Base-by-base conservation (phyloP, 2,329 filamentous ascomycete species). In the Cytospora leucostoma region DNA sequence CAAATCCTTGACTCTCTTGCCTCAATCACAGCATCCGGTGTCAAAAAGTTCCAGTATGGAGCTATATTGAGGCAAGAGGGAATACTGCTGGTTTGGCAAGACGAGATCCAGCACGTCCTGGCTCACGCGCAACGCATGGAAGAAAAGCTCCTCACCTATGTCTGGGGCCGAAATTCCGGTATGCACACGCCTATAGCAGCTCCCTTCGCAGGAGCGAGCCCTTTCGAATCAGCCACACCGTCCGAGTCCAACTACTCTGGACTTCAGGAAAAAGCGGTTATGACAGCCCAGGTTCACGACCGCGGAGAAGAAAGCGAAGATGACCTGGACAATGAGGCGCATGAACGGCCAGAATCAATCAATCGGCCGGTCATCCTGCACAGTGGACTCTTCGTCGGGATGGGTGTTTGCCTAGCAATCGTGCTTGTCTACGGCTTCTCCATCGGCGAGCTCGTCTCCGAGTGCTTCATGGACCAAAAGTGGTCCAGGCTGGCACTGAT, bases 1-100 rank as follows among this genome's bases (percentile, higher is more conserved):
- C 79, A 81, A 63, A 73, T 82, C 34, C 72, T 79, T 56, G 78
- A 80, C 40, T 80, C 76, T 1, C 71, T 81, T 56, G 71, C 70
- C 7, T 73, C 72, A 6, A 72, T 74, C 34, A 73, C 76, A 33
- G 73, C 75, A 15, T 74, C 77, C 4, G 75, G 70, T 32, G 73
- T 79, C 47, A 79, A 75, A 64, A 78, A 76, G 65, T 78, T 75
- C 61, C 76, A 78, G 59, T 79, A 78, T 63, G 75, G 75, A 15
- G 78, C 77, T 58, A 71, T 80, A n/a, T 73, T 77, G 53, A 71
- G 77, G 44, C 74, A 77, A 35, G 78, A 80, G 64, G 70, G 73
- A 3, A 66, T 79, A 21, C 67, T 80, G 8, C 70, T 81, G 7
- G 73, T 80, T 19, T 80, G 79, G 78, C 75, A 78, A 59, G 75